phyloP scores from a whole-genome alignment of 2,329 filamentous ascomycete genomes.

The Huntiella savannae region DNA sequence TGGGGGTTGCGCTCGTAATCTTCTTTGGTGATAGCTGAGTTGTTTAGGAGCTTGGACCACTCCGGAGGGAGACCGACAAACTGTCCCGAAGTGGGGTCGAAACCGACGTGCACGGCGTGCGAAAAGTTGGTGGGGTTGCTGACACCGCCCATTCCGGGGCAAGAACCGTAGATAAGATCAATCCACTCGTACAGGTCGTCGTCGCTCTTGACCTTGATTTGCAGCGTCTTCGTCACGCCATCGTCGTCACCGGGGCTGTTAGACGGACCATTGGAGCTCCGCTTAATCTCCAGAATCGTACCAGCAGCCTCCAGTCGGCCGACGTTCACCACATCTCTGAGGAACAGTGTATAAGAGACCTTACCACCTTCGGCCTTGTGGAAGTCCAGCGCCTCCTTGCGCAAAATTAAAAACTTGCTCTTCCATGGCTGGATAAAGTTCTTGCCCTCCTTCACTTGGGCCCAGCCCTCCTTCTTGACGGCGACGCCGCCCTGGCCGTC shows the following conservation, averaged over 20 bases:
- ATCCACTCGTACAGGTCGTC: constrained; percentile 99
- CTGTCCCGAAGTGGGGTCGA: constrained; percentile 84
- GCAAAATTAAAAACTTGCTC: constrained; percentile 75
- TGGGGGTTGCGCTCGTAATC: constrained; percentile 96
- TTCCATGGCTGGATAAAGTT: constrained; percentile 75
- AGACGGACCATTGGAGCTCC: constrained; percentile 47
- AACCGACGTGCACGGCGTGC: constrained; percentile 91
- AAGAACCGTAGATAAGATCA: constrained; percentile 90
- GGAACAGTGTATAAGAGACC: constrained; percentile 62
- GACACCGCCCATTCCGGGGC: constrained; percentile 92
- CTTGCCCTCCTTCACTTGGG: constrained; percentile 77
- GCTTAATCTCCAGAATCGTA: constrained; percentile 85
- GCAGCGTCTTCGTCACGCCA: constrained; percentile 61
- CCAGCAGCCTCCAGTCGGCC: constrained; percentile 79
- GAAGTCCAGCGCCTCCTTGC: constrained; percentile 86
- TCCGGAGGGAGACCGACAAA: constrained; percentile 89
- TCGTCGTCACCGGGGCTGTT: constrained; percentile 62
- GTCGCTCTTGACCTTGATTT: constrained; percentile 85
- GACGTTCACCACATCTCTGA: constrained; percentile 79
- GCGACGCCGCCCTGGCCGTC: constrained; percentile 49
- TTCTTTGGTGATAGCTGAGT: constrained; percentile 93
- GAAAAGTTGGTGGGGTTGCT: constrained; percentile 98
- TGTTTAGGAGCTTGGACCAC: constrained; percentile 92
- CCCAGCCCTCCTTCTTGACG: constrained; percentile 65
- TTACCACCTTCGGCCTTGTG: constrained; percentile 82